Evolutionary conservation across 176 grass and related monocot genomes (phyloP).

Genomic region (Metroxylon sagu): DNA sequence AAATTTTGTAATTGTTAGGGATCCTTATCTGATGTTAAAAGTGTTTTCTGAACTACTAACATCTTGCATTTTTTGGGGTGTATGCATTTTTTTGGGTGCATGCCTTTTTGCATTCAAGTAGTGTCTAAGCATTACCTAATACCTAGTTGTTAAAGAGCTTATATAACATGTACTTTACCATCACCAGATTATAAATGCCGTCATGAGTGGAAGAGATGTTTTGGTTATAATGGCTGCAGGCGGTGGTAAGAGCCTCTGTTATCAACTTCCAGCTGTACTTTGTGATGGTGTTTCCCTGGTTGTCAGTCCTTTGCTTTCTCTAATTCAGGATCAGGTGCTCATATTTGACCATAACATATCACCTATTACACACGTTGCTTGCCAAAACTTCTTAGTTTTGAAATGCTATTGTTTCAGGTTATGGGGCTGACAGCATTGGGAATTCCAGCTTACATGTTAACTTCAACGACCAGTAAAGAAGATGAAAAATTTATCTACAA

Average conservation of each 20-base stretch:
- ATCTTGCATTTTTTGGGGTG: too few relatives aligned
- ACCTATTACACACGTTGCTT: not conserved
- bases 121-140: too few relatives aligned
- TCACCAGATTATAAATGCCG: conserved; percentile 82
- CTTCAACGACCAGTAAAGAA: conserved; percentile 82
- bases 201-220: conserved; percentile 83
- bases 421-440: conserved; percentile 84
- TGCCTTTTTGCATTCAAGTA: too few relatives aligned
- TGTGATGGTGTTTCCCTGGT: conserved; percentile 63
- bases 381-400: conserved; percentile 12
- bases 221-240: conserved; percentile 98
- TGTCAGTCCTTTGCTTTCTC: conserved; percentile 80
- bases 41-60: too few relatives aligned
- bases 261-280: conserved; percentile 80
- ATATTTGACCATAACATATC: not conserved
- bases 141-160: conserved; percentile 6
- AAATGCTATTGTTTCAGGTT: conserved; percentile 41
- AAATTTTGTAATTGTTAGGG: too few relatives aligned
- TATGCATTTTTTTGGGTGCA: too few relatives aligned
- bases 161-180: not conserved
- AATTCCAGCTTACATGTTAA: conserved; percentile 77
- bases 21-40: too few relatives aligned
- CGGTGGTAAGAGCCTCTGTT: conserved; percentile 86
- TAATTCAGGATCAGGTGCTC: conserved; percentile 82
- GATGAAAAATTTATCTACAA: conserved; percentile 74